Evolutionary conservation across 768 basidiomycete genomes (phyloP).

Genomic region (Daedaleopsis sinensis): DNA sequence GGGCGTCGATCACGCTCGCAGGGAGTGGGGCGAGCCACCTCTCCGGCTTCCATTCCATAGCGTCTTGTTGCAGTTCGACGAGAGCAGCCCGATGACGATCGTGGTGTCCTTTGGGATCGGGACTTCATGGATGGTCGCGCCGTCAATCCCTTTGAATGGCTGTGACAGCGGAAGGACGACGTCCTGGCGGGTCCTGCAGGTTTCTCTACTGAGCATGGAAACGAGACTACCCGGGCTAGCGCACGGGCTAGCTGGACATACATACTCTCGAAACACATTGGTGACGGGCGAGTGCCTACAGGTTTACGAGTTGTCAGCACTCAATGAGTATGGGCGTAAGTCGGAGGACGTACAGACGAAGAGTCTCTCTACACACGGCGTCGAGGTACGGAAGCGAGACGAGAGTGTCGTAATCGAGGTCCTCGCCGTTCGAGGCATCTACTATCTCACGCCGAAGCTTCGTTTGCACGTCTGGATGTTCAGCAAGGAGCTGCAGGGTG

Average conservation of each 20-base stretch:
- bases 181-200: constrained; percentile 38
- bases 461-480: constrained; percentile 41
- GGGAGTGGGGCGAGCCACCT: constrained; percentile 49
- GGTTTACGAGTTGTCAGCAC: no score
- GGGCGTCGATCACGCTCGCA: constrained; percentile 37
- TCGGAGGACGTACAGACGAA: constrained; percentile 48
- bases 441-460: constrained; percentile 41
- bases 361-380: constrained; percentile 56
- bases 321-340: constrained; percentile 6
- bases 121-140: constrained; percentile 39
- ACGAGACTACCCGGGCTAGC: no score
- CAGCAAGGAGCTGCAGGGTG: constrained; percentile 38
- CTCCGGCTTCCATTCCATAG: constrained; percentile 54
- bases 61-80: constrained; percentile 45
- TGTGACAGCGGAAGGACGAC: constrained; percentile 44
- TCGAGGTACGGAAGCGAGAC: constrained; percentile 64
- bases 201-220: no score
- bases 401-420: constrained; percentile 42
- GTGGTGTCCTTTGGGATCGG: constrained; percentile 42
- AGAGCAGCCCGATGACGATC: constrained; percentile 40
- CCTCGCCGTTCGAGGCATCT: constrained; percentile 26
- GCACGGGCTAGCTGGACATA: neutral
- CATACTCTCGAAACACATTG: constrained; percentile 34
- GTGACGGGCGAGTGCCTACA: constrained; percentile 50
- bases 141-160: constrained; percentile 42